Evolutionary conservation across 2,329 filamentous ascomycete species (phyloP).

Genomic region (Colletotrichum acutatum): DNA sequence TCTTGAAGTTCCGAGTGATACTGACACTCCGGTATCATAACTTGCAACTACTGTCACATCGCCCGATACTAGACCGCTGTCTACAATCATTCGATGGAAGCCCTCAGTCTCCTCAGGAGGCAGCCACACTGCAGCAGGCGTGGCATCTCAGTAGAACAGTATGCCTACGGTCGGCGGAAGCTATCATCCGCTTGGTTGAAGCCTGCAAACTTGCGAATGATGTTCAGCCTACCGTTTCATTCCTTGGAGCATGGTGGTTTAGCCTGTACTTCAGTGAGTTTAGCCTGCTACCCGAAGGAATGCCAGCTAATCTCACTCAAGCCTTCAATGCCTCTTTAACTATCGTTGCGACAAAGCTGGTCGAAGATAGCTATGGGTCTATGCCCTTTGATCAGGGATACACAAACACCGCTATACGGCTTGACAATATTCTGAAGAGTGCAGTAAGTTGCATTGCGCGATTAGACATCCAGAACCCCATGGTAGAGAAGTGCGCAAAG

Average conservation of each 20-base stretch:
- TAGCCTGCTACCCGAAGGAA: neutral
- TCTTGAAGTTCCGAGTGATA: constrained; percentile 52
- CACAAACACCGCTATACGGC: neutral
- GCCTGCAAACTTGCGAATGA: constrained; percentile 33
- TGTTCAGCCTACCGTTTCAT: constrained; percentile 18
- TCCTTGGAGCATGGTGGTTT: constrained; percentile 47
- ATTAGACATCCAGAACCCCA: constrained; percentile 23
- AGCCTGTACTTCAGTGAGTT: constrained; percentile 45
- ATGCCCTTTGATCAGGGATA: neutral
- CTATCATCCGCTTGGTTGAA: constrained; percentile 39
- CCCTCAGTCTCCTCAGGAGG: constrained; percentile 19
- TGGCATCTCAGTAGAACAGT: constrained; percentile 37
- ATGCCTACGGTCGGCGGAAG: constrained; percentile 40
- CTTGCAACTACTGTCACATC: constrained; percentile 44
- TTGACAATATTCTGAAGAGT: constrained; percentile 18
- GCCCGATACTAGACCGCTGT: constrained; percentile 42
- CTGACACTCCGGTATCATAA: constrained; percentile 47
- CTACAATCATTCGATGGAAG: constrained; percentile 33
- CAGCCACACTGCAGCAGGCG: constrained; percentile 36
- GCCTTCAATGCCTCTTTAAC: constrained; percentile 31
- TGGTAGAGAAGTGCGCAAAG: constrained; percentile 31
- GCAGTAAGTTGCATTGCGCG: constrained; percentile 16
- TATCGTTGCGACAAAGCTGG: constrained; percentile 21
- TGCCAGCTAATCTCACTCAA: neutral
- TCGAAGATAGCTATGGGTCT: constrained; percentile 1